Percentiles rank a stretch among this genome's conserved stretches.
These are phyloP conservation scores for Neurospora sublineolata DNA, from an alignment of 495 filamentous ascomycete species.

Conservation along the genomic window DNA sequence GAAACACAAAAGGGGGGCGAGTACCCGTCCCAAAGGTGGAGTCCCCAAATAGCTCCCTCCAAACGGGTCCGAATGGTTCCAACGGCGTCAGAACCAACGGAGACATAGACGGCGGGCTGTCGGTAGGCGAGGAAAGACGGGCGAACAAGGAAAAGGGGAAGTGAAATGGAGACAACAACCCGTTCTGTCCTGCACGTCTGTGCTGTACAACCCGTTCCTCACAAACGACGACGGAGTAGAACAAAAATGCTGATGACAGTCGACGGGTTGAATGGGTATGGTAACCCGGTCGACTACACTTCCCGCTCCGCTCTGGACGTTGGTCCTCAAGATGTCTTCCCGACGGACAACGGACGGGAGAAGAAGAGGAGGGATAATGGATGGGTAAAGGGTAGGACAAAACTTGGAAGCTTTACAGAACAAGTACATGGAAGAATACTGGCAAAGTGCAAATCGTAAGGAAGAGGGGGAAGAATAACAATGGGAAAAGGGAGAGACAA, in stretches of 20 bases:
- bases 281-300: background rate
- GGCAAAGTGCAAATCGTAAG: background rate
- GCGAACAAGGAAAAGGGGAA: background rate
- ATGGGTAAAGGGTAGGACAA: background rate
- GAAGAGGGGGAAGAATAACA: conserved; percentile 3
- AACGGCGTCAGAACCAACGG: background rate
- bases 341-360: background rate
- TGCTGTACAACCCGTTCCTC: background rate
- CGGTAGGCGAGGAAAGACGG: background rate
- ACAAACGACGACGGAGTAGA: background rate
- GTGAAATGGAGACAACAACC: background rate
- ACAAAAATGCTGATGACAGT: background rate
- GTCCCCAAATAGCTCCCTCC: background rate
- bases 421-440: background rate
- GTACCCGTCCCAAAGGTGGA: background rate
- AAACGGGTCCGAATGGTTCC: background rate
- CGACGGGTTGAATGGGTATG: background rate
- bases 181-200: background rate
- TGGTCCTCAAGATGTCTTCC: background rate
- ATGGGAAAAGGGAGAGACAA: conserved; percentile 2
- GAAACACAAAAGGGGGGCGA: background rate
- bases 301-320: background rate
- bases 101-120: background rate
- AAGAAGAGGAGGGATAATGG: background rate
- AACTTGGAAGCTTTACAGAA: background rate